Evolutionary conservation across 2,329 filamentous ascomycete species (phyloP).

Genomic region (Pestalotiopsis sp.): DNA sequence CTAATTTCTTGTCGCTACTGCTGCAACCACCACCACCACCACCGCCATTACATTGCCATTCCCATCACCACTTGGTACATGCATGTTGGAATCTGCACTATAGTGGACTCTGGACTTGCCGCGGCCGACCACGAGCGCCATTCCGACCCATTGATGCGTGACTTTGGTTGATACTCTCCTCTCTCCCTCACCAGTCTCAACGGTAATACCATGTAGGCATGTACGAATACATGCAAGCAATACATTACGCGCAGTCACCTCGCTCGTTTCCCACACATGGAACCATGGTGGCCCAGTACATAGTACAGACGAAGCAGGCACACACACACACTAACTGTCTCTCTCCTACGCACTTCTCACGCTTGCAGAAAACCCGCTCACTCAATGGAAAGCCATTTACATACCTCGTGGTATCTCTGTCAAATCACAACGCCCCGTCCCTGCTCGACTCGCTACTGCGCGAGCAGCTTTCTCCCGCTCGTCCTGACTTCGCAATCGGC

Average conservation of each 20-base stretch:
- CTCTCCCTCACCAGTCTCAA: not conserved
- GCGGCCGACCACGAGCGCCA: not conserved
- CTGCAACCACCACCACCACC: not conserved
- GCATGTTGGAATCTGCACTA: not conserved
- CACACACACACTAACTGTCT: not conserved
- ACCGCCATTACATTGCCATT: not conserved
- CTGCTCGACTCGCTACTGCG: not conserved
- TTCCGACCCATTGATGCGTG: not conserved
- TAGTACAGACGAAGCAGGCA: not conserved
- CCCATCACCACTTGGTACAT: not conserved
- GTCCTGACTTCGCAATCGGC: not conserved
- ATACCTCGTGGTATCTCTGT: not conserved
- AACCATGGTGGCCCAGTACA: no score
- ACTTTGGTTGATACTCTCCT: not conserved
- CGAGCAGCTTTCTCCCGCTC: not conserved
- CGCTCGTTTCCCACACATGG: no score
- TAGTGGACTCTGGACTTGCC: not conserved
- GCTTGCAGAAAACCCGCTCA: not conserved
- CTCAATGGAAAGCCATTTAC: not conserved
- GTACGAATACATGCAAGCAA: no score
- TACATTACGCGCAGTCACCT: no score
- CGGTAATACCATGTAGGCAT: not conserved
- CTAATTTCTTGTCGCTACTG: not conserved
- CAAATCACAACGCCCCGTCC: not conserved
- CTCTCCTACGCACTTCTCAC: not conserved